Conservation (phyloP, 148 eudicot species). For the Fallopia convolvulus region DNA sequence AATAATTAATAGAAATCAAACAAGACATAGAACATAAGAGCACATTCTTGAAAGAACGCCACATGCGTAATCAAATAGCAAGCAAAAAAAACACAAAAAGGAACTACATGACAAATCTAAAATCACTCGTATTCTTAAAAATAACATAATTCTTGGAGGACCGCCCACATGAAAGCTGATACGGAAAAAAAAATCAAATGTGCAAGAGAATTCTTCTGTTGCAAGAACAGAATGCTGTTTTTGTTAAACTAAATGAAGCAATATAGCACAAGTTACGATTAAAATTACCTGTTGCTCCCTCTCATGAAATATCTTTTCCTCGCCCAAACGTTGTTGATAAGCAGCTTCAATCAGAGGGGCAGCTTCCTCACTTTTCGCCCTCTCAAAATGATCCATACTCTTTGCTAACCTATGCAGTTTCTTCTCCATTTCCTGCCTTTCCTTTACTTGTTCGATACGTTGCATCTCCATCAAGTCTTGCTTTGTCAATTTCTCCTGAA, state of each 20-base stretch:
- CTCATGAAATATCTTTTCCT: constrained; percentile 70
- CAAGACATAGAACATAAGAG: background rate
- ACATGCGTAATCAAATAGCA: background rate
- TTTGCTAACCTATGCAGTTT: constrained; percentile 63
- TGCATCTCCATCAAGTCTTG: constrained; percentile 63
- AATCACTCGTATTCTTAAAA: constrained; percentile 13
- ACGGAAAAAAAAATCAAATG: no score
- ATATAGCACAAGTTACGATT: no score
- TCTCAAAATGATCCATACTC: constrained; percentile 80
- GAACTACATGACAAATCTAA: background rate
- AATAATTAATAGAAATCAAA: background rate
- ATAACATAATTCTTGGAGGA: no score
- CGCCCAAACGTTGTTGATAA: constrained; percentile 53
- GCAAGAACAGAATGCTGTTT: background rate
- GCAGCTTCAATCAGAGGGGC: constrained; percentile 81
- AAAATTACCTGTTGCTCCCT: constrained; percentile 68
- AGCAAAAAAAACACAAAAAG: background rate
- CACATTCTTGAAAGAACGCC: background rate
- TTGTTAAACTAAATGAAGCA: background rate
- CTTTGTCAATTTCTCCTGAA: constrained; percentile 66
- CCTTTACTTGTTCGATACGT: constrained; percentile 56
- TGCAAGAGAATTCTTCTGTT: no score
- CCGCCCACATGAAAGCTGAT: no score
- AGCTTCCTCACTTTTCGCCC: constrained; percentile 93
- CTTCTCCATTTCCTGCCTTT: constrained; percentile 84